Conservation (phyloP, 2,329 filamentous ascomycete species). For the Tolypocladium tundrense region DNA sequence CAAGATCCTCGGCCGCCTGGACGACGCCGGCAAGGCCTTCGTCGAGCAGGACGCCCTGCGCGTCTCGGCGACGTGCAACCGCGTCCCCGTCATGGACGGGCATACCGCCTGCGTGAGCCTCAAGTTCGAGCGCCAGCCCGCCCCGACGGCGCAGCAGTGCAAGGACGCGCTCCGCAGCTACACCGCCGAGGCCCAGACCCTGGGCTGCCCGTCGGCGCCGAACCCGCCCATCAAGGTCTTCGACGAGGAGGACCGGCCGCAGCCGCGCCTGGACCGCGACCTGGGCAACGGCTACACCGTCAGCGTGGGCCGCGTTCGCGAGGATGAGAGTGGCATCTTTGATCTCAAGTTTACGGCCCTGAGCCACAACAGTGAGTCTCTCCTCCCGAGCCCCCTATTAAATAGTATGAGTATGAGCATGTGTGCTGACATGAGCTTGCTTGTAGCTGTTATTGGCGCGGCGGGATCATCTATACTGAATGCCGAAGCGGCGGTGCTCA, state of each 20-base stretch:
- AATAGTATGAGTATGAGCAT: no score
- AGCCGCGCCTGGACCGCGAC: constrained; percentile 83
- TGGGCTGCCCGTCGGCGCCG: constrained; percentile 84
- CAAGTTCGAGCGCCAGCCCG: constrained; percentile 64
- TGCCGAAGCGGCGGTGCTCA: constrained; percentile 82
- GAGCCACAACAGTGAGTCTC: constrained; percentile 60
- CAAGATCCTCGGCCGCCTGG: constrained; percentile 80
- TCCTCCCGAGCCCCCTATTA: neutral
- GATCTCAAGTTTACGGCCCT: constrained; percentile 92
- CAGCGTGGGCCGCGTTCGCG: constrained; percentile 75
- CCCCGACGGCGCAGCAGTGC: constrained; percentile 66
- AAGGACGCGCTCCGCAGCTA: constrained; percentile 73
- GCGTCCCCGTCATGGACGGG: constrained; percentile 89
- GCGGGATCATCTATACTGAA: constrained; percentile 95
- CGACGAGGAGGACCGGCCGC: constrained; percentile 81
- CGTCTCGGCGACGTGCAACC: constrained; percentile 82
- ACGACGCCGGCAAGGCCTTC: constrained; percentile 62
- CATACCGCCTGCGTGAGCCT: constrained; percentile 93
- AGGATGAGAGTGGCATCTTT: constrained; percentile 81
- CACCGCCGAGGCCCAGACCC: constrained; percentile 65
- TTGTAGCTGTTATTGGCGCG: constrained; percentile 73
- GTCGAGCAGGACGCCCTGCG: constrained; percentile 63
- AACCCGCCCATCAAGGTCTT: constrained; percentile 74
- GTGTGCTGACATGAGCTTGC: neutral
- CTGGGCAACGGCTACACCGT: constrained; percentile 80